Evolutionary conservation across 805 yeast species (phyloP), one percentile per base, ranked within the genome.

Genomic region (Cyberlindnera lachancei): DNA sequence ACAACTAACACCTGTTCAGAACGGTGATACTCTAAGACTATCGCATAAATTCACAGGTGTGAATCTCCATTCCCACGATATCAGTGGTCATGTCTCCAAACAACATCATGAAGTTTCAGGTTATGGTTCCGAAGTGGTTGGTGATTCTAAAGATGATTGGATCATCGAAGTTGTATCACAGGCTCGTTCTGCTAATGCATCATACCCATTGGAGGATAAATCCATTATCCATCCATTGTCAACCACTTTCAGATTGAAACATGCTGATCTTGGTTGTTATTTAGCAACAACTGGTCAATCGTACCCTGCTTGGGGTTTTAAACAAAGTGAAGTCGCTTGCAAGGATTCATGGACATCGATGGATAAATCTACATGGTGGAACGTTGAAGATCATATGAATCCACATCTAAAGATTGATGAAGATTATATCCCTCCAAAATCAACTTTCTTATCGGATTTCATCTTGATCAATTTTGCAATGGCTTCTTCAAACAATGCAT

Each of bases 61-160:
- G 44, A 80, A 84, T 48, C 61, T 92, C 46, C 95, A 88, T 59
- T 72, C 96, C 11, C 97, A 92, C 59, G 59, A 70, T 24, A 68
- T 92, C 31, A 62, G 75, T 3, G 94, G 94, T 3, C 92, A 92
- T 15, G 65, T 84, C 11, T 63, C 81, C 37, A 72, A 68, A 35
- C 58, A 67, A 23, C 71, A 71, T 33, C 80, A 67, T 62, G 99
- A 92, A 63, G 95, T 85, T 12, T 74, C 95, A 9, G 83, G 96
- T 50, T 86, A 86, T 52, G 94, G 96, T 36, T 72, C 74, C 41
- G 66, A 70, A 29, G 64, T 70, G 0, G 54, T 75, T 38, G 90
- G 92, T 39, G 97, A 90, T 50, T 56, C 56, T 4, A 82, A 83
- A 50, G 96, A 88, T 54, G 79, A 92, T 57, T 92, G 98, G 98